Conservation (phyloP, 192 early-diverging fungal species). For the Coemansia sp. region DNA sequence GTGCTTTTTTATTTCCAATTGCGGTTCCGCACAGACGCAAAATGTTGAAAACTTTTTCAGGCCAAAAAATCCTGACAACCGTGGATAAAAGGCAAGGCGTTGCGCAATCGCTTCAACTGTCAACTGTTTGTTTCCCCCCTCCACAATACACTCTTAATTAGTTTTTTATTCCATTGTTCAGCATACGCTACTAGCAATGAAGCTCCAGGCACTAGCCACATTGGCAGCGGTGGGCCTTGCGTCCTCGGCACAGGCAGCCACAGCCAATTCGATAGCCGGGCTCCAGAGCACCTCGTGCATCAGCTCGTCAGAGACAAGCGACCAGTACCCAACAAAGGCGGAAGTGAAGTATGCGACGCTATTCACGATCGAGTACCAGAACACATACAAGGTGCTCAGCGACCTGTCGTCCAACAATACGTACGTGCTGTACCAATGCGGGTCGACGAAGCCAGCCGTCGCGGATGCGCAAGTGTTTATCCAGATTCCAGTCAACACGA, state of each 20-base stretch:
- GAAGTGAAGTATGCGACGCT: conserved; percentile 46
- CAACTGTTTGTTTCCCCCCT: too few species aligned
- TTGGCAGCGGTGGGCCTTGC: not conserved
- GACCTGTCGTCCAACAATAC: conserved; percentile 39
- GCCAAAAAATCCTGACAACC: too few species aligned
- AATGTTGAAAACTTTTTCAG: too few species aligned
- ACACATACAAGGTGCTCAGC: conserved; percentile 54
- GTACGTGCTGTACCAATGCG: conserved; percentile 55
- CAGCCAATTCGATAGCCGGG: conserved; percentile 4
- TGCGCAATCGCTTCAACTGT: not conserved
- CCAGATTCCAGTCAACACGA: conserved; percentile 36
- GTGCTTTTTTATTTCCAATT: too few species aligned
- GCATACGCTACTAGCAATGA: not conserved
- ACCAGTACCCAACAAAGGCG: conserved; percentile 31
- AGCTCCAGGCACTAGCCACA: not conserved
- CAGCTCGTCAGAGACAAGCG: conserved; percentile 10
- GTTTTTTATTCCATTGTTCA: not conserved
- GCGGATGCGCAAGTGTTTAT: conserved; percentile 34
- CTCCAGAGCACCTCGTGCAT: conserved; percentile 48
- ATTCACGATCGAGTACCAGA: conserved; percentile 51
- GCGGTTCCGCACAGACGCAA: too few species aligned
- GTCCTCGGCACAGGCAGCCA: not conserved
- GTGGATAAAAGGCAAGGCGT: not conserved
- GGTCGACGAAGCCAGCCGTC: conserved; percentile 26
- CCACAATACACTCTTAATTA: too few species aligned